These are phyloP conservation scores for Rehmannia glutinosa DNA, from an alignment of 257 asterid species.

Conservation along the genomic window DNA sequence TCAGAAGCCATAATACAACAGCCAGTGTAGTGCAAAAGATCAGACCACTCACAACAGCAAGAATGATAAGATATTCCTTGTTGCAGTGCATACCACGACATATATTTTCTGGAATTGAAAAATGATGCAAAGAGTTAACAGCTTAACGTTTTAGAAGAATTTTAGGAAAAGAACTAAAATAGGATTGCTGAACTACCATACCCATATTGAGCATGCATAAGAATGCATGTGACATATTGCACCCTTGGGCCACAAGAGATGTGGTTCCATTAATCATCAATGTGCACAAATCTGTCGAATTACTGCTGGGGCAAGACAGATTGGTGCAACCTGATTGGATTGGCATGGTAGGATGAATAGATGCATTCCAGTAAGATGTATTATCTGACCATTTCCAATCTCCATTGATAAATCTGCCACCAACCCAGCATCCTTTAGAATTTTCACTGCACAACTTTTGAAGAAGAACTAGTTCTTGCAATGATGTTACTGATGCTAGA, in stretches of 20 bases:
- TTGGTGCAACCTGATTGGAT: conserved; percentile 41
- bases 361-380: conserved; percentile 50
- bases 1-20: conserved; percentile 88
- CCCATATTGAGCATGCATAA: conserved; percentile 66
- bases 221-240: conserved; percentile 59
- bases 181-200: conserved; percentile 20
- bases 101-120: conserved; percentile 47
- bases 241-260: conserved; percentile 51
- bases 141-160: not conserved
- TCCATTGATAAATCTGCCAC: conserved; percentile 46
- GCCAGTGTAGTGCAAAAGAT: conserved; percentile 72
- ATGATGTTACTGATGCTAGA: conserved; percentile 57
- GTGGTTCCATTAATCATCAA: conserved; percentile 43
- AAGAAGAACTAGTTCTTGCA: conserved; percentile 49
- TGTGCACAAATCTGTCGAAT: conserved; percentile 46
- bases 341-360: conserved; percentile 25
- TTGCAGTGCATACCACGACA: conserved; percentile 91
- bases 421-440: conserved; percentile 80
- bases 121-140: not conserved
- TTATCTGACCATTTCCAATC: conserved; percentile 82
- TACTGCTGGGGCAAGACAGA: conserved; percentile 36
- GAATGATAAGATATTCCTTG: conserved; percentile 75
- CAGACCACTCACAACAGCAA: conserved; percentile 86
- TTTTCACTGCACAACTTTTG: conserved; percentile 49
- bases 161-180: conserved; percentile 5